These are phyloP conservation scores for Talaromyces thailandensis DNA, from an alignment of 495 filamentous ascomycete genomes.

Conservation along the genomic window DNA sequence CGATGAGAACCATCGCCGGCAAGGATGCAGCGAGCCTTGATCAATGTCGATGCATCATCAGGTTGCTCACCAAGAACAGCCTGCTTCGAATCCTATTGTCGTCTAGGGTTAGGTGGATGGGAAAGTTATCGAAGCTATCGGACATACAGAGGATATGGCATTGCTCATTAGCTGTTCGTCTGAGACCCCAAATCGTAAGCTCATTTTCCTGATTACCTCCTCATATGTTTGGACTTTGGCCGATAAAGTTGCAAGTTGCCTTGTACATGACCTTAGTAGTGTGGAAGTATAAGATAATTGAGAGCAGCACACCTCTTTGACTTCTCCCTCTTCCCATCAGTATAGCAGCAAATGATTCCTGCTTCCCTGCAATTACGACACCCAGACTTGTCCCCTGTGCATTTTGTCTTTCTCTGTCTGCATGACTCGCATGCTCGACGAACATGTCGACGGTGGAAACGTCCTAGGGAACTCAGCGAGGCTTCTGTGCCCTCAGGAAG, in stretches of 20 bases:
- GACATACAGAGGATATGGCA: conserved; percentile 24
- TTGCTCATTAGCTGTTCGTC: conserved; percentile 31
- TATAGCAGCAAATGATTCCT: conserved; percentile 43
- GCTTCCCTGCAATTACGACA: conserved; percentile 48
- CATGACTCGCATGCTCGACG: conserved; percentile 41
- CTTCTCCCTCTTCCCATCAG: conserved; percentile 48
- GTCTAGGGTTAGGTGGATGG: not conserved
- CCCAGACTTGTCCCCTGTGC: conserved; percentile 43
- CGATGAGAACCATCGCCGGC: conserved; percentile 15
- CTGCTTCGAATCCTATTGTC: conserved; percentile 17
- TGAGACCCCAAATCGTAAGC: conserved; percentile 27
- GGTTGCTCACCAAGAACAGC: conserved; percentile 12
- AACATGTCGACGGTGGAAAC: conserved; percentile 34
- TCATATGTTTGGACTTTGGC: conserved; percentile 42
- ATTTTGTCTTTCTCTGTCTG: conserved; percentile 48
- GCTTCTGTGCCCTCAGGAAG: conserved; percentile 33
- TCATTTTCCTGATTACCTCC: conserved; percentile 29
- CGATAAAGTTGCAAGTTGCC: conserved; percentile 40
- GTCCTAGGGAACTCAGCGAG: conserved; percentile 23
- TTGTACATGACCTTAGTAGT: conserved; percentile 7
- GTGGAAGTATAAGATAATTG: not conserved
- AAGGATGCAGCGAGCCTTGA: conserved; percentile 10
- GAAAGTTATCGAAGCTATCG: not conserved
- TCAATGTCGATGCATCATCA: conserved; percentile 7
- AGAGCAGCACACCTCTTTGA: conserved; percentile 36